A percentile compares a stretch with the other conserved stretches of the same genome.
Conservation (phyloP, 1,139 yeast species). For the Saccharomyces pastorianus region DNA sequence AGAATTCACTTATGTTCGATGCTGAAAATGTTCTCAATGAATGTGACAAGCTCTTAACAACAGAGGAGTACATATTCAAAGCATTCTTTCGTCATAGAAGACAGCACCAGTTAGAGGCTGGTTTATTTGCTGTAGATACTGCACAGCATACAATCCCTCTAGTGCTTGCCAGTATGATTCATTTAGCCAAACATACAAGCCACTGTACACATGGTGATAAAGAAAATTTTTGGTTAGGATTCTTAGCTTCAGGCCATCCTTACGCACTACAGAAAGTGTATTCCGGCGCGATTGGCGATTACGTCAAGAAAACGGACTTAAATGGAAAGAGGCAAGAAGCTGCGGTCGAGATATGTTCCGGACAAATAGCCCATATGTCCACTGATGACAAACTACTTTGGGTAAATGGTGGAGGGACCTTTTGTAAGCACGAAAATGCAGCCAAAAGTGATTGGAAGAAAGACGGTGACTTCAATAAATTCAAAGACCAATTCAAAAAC, state of each 20-base stretch:
- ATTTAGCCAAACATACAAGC: conserved; percentile 34
- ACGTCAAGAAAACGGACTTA: neutral
- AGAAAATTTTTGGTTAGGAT: conserved; percentile 54
- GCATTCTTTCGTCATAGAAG: conserved; percentile 32
- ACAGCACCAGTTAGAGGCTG: conserved; percentile 44
- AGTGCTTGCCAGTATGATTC: conserved; percentile 33
- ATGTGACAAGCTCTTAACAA: conserved; percentile 33
- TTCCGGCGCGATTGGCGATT: neutral
- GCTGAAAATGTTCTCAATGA: conserved; percentile 7
- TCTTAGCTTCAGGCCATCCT: conserved; percentile 36
- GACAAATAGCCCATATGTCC: conserved; percentile 1
- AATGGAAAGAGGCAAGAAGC: neutral
- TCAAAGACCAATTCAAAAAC: neutral
- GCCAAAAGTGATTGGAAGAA: neutral
- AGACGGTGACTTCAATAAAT: neutral
- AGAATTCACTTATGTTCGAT: conserved; percentile 9
- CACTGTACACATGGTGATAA: conserved; percentile 47
- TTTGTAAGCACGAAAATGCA: conserved; percentile 5
- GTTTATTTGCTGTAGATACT: conserved; percentile 40
- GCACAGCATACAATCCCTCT: conserved; percentile 36
- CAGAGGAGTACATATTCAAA: conserved; percentile 33
- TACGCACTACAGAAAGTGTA: neutral
- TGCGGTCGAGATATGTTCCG: neutral
- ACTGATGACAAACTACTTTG: conserved; percentile 3
- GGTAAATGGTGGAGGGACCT: conserved; percentile 8